Evolutionary conservation across 306 rosid species (phyloP).

Genomic region (Macrotyloma uniflorum): DNA sequence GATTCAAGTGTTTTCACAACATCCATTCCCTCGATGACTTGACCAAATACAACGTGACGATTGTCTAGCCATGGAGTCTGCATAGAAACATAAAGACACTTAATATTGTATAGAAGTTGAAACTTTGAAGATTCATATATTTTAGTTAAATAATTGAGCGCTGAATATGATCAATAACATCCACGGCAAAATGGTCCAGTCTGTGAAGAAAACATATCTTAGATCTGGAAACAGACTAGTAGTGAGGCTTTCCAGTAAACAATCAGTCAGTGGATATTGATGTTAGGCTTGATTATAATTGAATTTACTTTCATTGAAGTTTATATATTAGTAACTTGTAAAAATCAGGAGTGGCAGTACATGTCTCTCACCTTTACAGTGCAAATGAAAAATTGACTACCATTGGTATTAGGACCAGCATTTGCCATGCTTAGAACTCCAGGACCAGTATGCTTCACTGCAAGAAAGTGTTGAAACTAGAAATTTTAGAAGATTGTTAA

Average conservation of each 20-base stretch:
- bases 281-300: background rate
- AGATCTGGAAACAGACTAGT: slow-evolving; percentile 7
- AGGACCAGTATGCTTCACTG: slow-evolving; percentile 93
- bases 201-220: background rate
- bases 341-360: background rate
- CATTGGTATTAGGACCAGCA: slow-evolving; percentile 89
- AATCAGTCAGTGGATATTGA: background rate
- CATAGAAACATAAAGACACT: slow-evolving; percentile 40
- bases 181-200: background rate
- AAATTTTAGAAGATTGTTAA: background rate
- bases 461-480: slow-evolving; percentile 42
- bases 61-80: slow-evolving; percentile 97
- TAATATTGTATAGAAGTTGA: background rate
- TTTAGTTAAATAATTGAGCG: slow-evolving; percentile 4
- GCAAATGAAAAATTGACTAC: slow-evolving; percentile 92
- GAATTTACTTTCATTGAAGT: background rate
- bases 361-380: slow-evolving; percentile 72
- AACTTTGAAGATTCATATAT: background rate
- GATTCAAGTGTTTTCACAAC: slow-evolving; percentile 71
- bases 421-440: slow-evolving; percentile 99
- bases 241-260: background rate
- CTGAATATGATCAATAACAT: slow-evolving; percentile 25
- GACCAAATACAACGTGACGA: slow-evolving; percentile 88
- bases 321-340: background rate
- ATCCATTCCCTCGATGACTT: slow-evolving; percentile 79